Base-by-base conservation (phyloP, 805 yeast genomes). In the Yarrowia sp. region DNA sequence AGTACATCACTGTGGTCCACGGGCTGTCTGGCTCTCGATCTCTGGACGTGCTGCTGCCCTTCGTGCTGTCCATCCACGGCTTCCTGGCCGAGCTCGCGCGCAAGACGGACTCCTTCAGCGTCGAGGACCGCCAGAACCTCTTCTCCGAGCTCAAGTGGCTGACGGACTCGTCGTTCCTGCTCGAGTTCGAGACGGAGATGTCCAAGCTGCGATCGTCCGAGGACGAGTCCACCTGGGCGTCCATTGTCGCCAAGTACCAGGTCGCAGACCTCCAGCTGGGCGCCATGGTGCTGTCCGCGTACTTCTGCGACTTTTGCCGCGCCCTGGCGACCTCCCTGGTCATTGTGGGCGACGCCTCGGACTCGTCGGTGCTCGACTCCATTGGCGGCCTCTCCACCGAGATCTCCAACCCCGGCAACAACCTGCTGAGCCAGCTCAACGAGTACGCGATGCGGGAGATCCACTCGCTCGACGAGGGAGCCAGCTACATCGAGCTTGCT, bases 401-500 rank as follows among this genome's bases (percentile, higher is more conserved):
- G 71, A 4, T 63, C 64, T 58, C 33, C 46, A 63, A 12, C 47
- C 33, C 29, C 14, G 53, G 56, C 12, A 51, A 38, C 61, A 36
- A 55, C 62, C 55, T 58, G 41, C 60, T 70, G 35, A 61, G 61
- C 16, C 56, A 63, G 14, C 61, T 65, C 55, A 63, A 64, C 31
- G 66, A 64, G 21, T 66, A 65, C 35, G 70, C 80, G 4, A 63
- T 73, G 21, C 72, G 72, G 51, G 79, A 79, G 63, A 71, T 80
- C 70, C 77, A 74, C 33, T 72, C 77, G 22, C 73, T 86, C 62
- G 88, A 86, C 65, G 76, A 81, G 31, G 87, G 88, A 29, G 81
- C 81, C 31, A 75, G 80, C 5, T 84, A 79, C 69, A 77, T 85
- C 63, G 84, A 80, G 25, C 74, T 84, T 63, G 80, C 83, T 0